phyloP scores from a whole-genome alignment of 352 stramenopile genomes.

The Globisporangium recalcitrans region DNA sequence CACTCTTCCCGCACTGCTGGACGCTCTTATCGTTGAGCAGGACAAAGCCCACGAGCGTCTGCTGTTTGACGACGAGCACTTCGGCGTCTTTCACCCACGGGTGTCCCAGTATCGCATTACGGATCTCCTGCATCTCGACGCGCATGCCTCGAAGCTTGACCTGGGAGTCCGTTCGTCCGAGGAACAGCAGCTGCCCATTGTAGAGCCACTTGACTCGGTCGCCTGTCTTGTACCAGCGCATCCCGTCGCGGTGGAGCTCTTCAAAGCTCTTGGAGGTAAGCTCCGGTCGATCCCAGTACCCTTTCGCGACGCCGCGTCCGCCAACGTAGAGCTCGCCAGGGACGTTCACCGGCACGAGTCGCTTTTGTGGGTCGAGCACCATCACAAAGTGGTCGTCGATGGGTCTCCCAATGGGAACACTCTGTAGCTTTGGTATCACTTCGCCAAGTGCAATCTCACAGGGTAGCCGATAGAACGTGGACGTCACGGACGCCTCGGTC shows the following conservation, averaged over 20 bases:
- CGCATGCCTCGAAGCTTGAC: conserved; percentile 81
- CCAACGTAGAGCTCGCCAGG: conserved; percentile 67
- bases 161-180: conserved; percentile 51
- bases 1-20: neutral
- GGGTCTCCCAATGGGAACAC: conserved; percentile 49
- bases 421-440: conserved; percentile 16
- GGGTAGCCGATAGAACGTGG: neutral
- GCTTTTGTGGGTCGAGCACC: conserved; percentile 43
- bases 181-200: neutral
- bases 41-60: conserved; percentile 44
- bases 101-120: conserved; percentile 46
- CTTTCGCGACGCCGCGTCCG: conserved; percentile 49
- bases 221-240: conserved; percentile 5
- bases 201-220: conserved; percentile 2
- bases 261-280: conserved; percentile 3
- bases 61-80: conserved; percentile 32
- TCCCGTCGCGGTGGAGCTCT: neutral
- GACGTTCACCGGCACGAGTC: conserved; percentile 43
- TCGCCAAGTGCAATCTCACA: neutral
- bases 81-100: conserved; percentile 34
- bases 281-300: conserved; percentile 44
- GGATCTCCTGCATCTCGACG: conserved; percentile 78
- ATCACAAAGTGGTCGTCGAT: conserved; percentile 40
- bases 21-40: conserved; percentile 21
- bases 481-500: conserved; percentile 1